Evolutionary conservation across 306 rosid species (phyloP).

Genomic region (Quercus alba): DNA sequence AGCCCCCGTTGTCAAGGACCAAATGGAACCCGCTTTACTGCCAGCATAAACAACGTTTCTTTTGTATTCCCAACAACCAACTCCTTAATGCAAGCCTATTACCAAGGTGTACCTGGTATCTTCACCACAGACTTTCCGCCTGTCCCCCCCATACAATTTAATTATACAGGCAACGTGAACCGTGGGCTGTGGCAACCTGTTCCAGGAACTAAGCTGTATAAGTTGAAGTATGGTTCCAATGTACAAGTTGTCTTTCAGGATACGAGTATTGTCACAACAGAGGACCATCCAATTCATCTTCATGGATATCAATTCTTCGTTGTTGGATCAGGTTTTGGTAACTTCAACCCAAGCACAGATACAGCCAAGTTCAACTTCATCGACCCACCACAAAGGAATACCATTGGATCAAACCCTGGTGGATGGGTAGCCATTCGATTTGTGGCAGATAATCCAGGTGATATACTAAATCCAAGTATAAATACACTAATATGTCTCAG

Average conservation of each 20-base stretch:
- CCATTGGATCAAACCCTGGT: conserved; percentile 86
- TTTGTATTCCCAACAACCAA: conserved; percentile 63
- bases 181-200: conserved; percentile 79
- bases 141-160: conserved; percentile 65
- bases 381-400: conserved; percentile 82
- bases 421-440: conserved; percentile 98
- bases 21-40: conserved; percentile 89
- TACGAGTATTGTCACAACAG: conserved; percentile 74
- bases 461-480: background rate
- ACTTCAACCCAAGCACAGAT: conserved; percentile 76
- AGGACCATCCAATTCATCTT: conserved; percentile 93
- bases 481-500: background rate
- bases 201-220: conserved; percentile 58
- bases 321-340: conserved; percentile 86
- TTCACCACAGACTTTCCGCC: conserved; percentile 89
- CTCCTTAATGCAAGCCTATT: conserved; percentile 86
- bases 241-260: conserved; percentile 84
- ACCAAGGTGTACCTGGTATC: conserved; percentile 64
- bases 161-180: conserved; percentile 80
- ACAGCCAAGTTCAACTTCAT: conserved; percentile 67
- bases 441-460: conserved; percentile 92
- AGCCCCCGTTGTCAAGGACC: conserved; percentile 96
- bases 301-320: conserved; percentile 91
- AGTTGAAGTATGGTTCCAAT: conserved; percentile 64
- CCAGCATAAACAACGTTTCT: conserved; percentile 87